These are phyloP conservation scores for Lentinula lateritia DNA, from an alignment of 768 basidiomycete species.

Conservation along the genomic window DNA sequence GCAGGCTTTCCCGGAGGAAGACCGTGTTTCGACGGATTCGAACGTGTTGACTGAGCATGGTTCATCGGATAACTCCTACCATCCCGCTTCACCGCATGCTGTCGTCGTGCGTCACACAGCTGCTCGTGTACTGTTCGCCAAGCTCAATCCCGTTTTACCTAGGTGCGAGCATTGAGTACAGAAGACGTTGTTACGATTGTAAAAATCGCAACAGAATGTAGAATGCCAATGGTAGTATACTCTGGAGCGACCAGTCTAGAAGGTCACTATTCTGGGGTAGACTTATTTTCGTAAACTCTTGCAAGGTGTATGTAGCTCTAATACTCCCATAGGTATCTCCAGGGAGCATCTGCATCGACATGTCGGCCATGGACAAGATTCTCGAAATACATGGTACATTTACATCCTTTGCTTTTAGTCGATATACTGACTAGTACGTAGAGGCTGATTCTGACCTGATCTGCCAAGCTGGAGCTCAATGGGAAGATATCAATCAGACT, in stretches of 20 bases:
- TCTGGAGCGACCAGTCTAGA: slow-evolving; percentile 86
- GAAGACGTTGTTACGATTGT: slow-evolving; percentile 82
- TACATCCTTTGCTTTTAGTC: not conserved
- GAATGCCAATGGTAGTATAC: slow-evolving; percentile 75
- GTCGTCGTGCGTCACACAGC: slow-evolving; percentile 30
- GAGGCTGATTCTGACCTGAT: slow-evolving; percentile 69
- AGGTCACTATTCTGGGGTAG: slow-evolving; percentile 77
- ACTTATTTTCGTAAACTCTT: slow-evolving; percentile 10
- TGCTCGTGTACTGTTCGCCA: not conserved
- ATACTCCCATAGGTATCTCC: slow-evolving; percentile 24
- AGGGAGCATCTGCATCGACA: slow-evolving; percentile 64
- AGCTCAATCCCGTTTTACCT: slow-evolving; percentile 14
- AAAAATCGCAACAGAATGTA: slow-evolving; percentile 66
- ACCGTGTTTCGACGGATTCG: slow-evolving; percentile 45
- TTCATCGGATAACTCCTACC: slow-evolving; percentile 67
- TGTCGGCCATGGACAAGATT: slow-evolving; percentile 64
- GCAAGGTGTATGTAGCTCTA: not conserved
- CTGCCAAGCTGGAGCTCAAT: slow-evolving; percentile 71
- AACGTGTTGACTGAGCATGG: slow-evolving; percentile 51
- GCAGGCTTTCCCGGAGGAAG: slow-evolving; percentile 32
- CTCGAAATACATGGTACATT: slow-evolving; percentile 45
- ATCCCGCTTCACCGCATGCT: slow-evolving; percentile 51
- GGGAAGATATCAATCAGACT: slow-evolving; percentile 72
- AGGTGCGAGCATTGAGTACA: slow-evolving; percentile 60
- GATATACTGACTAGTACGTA: slow-evolving; percentile 18